phyloP scores from a whole-genome alignment of 2,329 filamentous ascomycete genomes.

The Penicillium sp. region DNA sequence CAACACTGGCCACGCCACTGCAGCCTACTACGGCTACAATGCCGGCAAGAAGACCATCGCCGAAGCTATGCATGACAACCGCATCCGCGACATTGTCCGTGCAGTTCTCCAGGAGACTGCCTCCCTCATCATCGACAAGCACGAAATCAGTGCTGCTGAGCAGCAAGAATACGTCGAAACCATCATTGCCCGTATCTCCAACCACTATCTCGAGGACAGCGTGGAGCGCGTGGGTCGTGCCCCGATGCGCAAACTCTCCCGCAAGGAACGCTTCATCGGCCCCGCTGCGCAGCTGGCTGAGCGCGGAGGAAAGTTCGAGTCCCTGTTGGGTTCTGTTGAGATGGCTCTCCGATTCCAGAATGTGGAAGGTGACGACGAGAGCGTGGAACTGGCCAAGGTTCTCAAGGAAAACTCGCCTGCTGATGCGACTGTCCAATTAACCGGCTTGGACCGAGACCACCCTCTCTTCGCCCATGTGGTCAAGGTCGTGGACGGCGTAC shows the following conservation, averaged over 20 bases:
- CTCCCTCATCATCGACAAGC: constrained; percentile 78
- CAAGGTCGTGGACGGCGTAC: constrained; percentile 76
- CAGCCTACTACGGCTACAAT: constrained; percentile 91
- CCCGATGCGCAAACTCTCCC: constrained; percentile 85
- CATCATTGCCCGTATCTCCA: constrained; percentile 89
- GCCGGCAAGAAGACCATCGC: constrained; percentile 82
- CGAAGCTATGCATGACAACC: constrained; percentile 76
- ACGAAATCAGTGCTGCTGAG: constrained; percentile 68
- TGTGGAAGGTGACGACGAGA: constrained; percentile 87
- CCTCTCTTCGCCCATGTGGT: constrained; percentile 74
- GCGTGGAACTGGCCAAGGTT: constrained; percentile 76
- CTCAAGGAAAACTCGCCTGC: constrained; percentile 70
- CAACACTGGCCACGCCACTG: constrained; percentile 95
- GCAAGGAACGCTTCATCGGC: constrained; percentile 93
- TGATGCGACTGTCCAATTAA: constrained; percentile 74
- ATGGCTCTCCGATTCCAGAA: constrained; percentile 95
- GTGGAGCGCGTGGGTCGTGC: constrained; percentile 95
- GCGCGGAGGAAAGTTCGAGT: constrained; percentile 66
- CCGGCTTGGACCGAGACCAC: constrained; percentile 71
- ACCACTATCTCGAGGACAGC: constrained; percentile 85
- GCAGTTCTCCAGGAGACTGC: constrained; percentile 82
- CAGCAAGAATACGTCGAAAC: constrained; percentile 85
- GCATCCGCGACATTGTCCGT: constrained; percentile 75
- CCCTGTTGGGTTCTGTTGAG: constrained; percentile 77
- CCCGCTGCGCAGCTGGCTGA: constrained; percentile 87